Evolutionary conservation across 1,284 basidiomycete genomes (phyloP).

Genomic region (Microbotryomycetes sp.): DNA sequence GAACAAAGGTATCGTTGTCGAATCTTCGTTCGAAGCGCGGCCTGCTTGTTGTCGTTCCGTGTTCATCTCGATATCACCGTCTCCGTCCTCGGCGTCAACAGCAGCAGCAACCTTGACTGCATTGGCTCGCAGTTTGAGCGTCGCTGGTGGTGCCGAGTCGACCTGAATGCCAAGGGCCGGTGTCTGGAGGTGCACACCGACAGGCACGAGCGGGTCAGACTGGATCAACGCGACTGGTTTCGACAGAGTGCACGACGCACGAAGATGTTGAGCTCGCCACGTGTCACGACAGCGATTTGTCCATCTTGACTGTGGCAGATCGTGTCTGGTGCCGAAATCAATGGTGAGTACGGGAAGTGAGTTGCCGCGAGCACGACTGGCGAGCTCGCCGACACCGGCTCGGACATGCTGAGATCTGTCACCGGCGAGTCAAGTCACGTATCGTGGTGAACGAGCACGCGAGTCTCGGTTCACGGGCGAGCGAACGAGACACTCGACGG

Average conservation of each 20-base stretch:
- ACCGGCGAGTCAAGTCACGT: too few species aligned
- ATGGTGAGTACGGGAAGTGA: not conserved
- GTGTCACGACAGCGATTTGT: slow-evolving; percentile 13
- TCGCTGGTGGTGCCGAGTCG: not conserved
- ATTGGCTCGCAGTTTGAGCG: not conserved
- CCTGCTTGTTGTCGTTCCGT: slow-evolving; percentile 7
- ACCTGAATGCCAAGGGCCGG: slow-evolving; percentile 4
- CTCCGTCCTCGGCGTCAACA: not conserved
- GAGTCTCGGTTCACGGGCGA: too few species aligned
- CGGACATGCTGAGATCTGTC: too few species aligned
- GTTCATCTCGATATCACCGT: not conserved
- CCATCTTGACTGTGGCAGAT: slow-evolving; percentile 10
- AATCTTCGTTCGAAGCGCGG: not conserved
- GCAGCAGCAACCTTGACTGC: not conserved
- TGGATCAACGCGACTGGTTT: not conserved
- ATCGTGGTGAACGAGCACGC: too few species aligned
- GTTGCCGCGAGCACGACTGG: not conserved
- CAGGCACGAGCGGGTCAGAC: not conserved
- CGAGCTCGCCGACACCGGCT: too few species aligned
- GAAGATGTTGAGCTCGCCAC: slow-evolving; percentile 22
- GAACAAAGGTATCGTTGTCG: not conserved
- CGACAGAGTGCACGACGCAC: slow-evolving; percentile 2
- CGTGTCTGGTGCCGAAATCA: not conserved
- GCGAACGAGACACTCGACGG: too few species aligned
- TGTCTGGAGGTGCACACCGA: not conserved